Evolutionary conservation across 768 basidiomycete genomes (phyloP).

Genomic region (Harrya chromipes): DNA sequence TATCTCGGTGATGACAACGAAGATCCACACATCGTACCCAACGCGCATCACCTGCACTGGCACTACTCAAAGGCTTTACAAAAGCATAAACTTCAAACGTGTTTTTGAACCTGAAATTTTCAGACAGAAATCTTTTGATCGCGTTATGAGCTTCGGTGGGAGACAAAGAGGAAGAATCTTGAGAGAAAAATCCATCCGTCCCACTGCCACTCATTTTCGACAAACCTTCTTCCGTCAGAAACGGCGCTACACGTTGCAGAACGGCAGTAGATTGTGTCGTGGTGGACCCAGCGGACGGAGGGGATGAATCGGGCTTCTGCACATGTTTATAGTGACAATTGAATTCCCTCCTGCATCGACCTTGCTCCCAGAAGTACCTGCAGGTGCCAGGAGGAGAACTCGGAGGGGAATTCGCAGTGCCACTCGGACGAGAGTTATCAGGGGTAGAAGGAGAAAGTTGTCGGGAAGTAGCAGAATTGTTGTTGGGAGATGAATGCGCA

Average conservation of each 20-base stretch:
- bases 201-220: slow-evolving; percentile 41
- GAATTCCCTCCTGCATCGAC: slow-evolving; percentile 46
- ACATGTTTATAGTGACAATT: slow-evolving; percentile 43
- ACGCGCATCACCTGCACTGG: slow-evolving; percentile 33
- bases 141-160: slow-evolving; percentile 48
- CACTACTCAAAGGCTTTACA: slow-evolving; percentile 34
- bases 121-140: slow-evolving; percentile 42
- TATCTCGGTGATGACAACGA: not conserved
- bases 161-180: slow-evolving; percentile 32
- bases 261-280: slow-evolving; percentile 14
- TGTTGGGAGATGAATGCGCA: slow-evolving; percentile 21
- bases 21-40: slow-evolving; percentile 38
- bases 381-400: slow-evolving; percentile 39
- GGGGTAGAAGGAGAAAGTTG: slow-evolving; percentile 6
- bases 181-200: slow-evolving; percentile 42
- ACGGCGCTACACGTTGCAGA: slow-evolving; percentile 36
- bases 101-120: slow-evolving; percentile 41
- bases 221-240: slow-evolving; percentile 45
- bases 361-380: slow-evolving; percentile 45
- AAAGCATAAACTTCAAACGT: slow-evolving; percentile 48
- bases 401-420: slow-evolving; percentile 12
- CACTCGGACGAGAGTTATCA: slow-evolving; percentile 3
- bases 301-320: slow-evolving; percentile 6
- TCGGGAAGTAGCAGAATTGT: slow-evolving; percentile 11
- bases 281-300: slow-evolving; percentile 4